These are phyloP conservation scores for Boletus speciosus DNA, from an alignment of 768 basidiomycete species.

Conservation along the genomic window DNA sequence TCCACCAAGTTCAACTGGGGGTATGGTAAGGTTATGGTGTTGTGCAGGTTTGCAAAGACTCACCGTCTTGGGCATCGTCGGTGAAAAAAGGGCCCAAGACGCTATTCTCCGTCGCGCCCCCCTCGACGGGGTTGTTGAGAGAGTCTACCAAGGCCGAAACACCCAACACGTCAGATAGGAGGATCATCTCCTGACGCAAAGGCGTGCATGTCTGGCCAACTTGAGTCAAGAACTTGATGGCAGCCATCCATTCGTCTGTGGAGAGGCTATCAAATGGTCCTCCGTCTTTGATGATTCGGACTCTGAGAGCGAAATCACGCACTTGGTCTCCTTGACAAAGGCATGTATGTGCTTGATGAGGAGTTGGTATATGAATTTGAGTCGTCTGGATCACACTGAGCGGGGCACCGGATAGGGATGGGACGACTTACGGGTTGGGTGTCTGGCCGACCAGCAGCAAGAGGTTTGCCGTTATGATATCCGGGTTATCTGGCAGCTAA, in stretches of 20 bases:
- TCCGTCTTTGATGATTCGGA: not conserved
- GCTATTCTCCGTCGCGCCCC: slow-evolving; percentile 65
- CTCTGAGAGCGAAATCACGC: slow-evolving; percentile 7
- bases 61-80: slow-evolving; percentile 70
- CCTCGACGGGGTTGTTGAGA: slow-evolving; percentile 63
- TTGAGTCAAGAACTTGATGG: slow-evolving; percentile 74
- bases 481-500: slow-evolving; percentile 47
- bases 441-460: slow-evolving; percentile 37
- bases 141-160: slow-evolving; percentile 74
- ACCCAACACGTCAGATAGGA: slow-evolving; percentile 80
- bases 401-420: not conserved
- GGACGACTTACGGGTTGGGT: slow-evolving; percentile 37
- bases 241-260: slow-evolving; percentile 81
- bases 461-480: slow-evolving; percentile 48
- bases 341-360: slow-evolving; percentile 70
- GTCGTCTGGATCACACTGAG: slow-evolving; percentile 30
- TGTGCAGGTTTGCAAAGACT: slow-evolving; percentile 16
- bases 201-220: slow-evolving; percentile 72
- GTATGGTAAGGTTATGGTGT: not conserved
- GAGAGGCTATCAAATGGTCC: slow-evolving; percentile 46
- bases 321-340: slow-evolving; percentile 70
- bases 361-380: slow-evolving; percentile 45
- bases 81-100: slow-evolving; percentile 84
- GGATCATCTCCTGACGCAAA: slow-evolving; percentile 75
- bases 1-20: slow-evolving; percentile 59